phyloP scores from a whole-genome alignment of 1,284 basidiomycete genomes.

The Psilocybe mexicana region DNA sequence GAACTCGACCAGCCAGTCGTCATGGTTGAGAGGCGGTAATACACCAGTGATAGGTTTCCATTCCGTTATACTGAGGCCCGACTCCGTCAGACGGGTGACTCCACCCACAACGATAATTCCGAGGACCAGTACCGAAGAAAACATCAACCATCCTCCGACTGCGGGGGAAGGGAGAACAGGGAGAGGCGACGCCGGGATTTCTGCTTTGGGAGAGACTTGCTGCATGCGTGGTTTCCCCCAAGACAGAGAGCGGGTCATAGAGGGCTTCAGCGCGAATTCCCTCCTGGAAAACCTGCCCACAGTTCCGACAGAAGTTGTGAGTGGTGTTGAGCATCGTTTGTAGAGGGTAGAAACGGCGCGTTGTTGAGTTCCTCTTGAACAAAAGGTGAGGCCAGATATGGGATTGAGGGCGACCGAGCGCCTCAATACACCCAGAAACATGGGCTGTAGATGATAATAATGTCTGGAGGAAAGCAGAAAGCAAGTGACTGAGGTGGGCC shows the following conservation, averaged over 20 bases:
- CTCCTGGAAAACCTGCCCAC: not conserved
- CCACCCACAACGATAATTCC: constrained; percentile 95
- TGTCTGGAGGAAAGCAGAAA: not conserved
- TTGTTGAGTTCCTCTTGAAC: not conserved
- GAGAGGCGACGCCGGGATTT: constrained; percentile 30
- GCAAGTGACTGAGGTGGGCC: not conserved
- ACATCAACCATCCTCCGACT: constrained; percentile 83
- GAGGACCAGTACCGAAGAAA: constrained; percentile 85
- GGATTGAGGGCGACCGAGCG: constrained; percentile 14
- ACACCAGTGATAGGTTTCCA: constrained; percentile 95
- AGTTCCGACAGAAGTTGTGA: not conserved
- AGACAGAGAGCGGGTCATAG: constrained; percentile 14
- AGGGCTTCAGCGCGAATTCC: not conserved
- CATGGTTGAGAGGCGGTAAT: constrained; percentile 76
- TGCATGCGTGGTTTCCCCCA: constrained; percentile 10
- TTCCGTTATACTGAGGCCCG: constrained; percentile 96
- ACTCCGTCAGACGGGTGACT: constrained; percentile 95
- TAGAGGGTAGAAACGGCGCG: not conserved
- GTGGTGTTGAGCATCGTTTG: not conserved
- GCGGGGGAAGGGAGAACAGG: constrained; percentile 71
- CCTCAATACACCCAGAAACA: constrained; percentile 25
- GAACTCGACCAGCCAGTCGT: constrained; percentile 90
- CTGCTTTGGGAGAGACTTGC: constrained; percentile 7
- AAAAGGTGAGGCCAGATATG: not conserved
- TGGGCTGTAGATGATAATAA: constrained; percentile 2